phyloP scores from a whole-genome alignment of 306 rosid genomes.

The Dryas alaskensis region DNA sequence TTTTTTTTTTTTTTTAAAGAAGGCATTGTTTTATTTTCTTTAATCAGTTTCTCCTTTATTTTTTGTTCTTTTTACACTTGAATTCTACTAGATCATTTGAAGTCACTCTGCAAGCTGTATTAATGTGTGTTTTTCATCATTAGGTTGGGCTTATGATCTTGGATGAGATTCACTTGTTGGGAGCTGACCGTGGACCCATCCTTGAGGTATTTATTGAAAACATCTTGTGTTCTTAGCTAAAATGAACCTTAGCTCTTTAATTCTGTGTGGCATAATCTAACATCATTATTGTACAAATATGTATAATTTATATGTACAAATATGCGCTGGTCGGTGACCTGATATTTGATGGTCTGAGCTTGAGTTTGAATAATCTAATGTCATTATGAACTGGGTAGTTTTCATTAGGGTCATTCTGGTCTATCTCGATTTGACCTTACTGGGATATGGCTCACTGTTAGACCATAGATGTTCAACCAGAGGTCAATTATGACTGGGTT shows the following conservation, averaged over 20 bases:
- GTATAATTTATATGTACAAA: no score
- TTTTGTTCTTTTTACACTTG: not conserved
- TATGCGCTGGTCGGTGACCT: not conserved
- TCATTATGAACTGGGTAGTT: no score
- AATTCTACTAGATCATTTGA: slow-evolving; percentile 24
- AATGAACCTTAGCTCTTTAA: not conserved
- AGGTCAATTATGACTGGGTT: no score
- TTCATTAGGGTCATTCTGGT: no score
- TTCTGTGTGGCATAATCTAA: no score
- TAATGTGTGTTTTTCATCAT: slow-evolving; percentile 24
- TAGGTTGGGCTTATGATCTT: slow-evolving; percentile 92
- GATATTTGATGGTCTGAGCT: not conserved
- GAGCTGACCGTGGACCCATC: slow-evolving; percentile 99
- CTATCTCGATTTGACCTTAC: no score
- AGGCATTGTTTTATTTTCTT: not conserved
- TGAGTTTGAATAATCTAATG: not conserved
- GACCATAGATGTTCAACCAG: no score
- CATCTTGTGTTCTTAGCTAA: slow-evolving; percentile 8
- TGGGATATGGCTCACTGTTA: no score
- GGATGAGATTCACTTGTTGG: slow-evolving; percentile 96
- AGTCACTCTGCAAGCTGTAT: slow-evolving; percentile 9
- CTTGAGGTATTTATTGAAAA: slow-evolving; percentile 69
- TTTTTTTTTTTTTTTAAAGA: not conserved
- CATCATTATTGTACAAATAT: no score
- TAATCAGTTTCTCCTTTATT: not conserved